These are phyloP conservation scores for Huiozyma sinensis DNA, from an alignment of 805 yeast genomes.

Conservation along the genomic window DNA sequence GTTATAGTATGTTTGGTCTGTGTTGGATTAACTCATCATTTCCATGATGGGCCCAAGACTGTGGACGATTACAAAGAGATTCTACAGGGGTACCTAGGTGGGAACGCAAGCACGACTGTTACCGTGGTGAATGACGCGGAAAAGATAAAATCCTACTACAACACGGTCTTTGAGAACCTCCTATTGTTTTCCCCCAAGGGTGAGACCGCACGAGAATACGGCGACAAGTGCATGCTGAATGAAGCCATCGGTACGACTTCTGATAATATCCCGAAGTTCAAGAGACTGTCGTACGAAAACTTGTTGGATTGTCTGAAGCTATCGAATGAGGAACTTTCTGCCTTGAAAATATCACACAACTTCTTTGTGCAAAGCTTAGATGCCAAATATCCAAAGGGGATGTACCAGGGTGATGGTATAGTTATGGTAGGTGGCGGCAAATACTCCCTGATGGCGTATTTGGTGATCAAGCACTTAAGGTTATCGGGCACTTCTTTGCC, in stretches of 20 bases:
- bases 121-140: too few species aligned
- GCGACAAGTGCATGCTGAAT: conserved; percentile 7
- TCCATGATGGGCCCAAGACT: too few species aligned
- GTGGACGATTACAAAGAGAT: too few species aligned
- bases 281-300: conserved; percentile 11
- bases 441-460: conserved; percentile 58
- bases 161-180: conserved; percentile 16
- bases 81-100: too few species aligned
- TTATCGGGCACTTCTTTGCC: conserved; percentile 49
- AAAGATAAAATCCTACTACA: conserved; percentile 12
- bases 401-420: conserved; percentile 30
- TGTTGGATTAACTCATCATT: too few species aligned
- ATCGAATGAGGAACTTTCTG: conserved; percentile 8
- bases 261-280: conserved; percentile 13
- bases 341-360: conserved; percentile 11
- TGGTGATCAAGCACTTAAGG: conserved; percentile 55
- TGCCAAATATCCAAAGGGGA: conserved; percentile 9
- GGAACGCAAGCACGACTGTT: too few species aligned
- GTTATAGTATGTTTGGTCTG: too few species aligned
- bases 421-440: conserved; percentile 76
- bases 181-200: conserved; percentile 19
- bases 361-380: conserved; percentile 9
- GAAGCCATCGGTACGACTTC: conserved; percentile 18
- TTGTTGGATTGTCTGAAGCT: conserved; percentile 19
- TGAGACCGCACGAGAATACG: conserved; percentile 11